Evolutionary conservation across 768 basidiomycete genomes (phyloP).

Genomic region (Crassisporium funariophilum): DNA sequence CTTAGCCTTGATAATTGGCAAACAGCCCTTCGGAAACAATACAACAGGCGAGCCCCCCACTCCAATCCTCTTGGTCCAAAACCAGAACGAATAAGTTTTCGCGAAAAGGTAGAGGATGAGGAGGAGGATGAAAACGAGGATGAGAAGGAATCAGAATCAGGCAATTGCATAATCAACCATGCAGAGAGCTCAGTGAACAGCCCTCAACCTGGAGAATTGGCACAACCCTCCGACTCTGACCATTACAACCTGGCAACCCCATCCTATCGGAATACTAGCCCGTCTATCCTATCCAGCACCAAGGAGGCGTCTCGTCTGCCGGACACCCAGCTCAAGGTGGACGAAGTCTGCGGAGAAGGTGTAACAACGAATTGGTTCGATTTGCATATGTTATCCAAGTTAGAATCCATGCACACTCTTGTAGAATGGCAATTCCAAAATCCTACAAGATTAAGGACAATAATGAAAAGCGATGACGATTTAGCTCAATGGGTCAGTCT

Average conservation of each 20-base stretch:
- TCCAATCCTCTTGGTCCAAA: slow-evolving; percentile 75
- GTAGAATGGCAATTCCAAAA: slow-evolving; percentile 90
- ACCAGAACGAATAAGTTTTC: slow-evolving; percentile 26
- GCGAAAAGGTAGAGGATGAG: slow-evolving; percentile 3
- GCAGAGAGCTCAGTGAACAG: background rate
- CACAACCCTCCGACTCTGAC: too few species aligned
- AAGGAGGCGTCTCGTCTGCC: too few species aligned
- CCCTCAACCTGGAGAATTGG: too few species aligned
- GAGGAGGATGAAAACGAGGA: slow-evolving; percentile 9
- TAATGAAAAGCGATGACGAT: slow-evolving; percentile 83
- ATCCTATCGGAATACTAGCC: too few species aligned
- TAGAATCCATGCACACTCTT: slow-evolving; percentile 72
- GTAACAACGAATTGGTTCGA: slow-evolving; percentile 68
- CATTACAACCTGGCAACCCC: too few species aligned
- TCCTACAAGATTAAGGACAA: slow-evolving; percentile 61
- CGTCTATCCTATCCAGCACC: too few species aligned
- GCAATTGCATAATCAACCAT: background rate
- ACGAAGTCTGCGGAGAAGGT: slow-evolving; percentile 25
- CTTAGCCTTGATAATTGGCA: slow-evolving; percentile 80
- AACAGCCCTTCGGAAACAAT: slow-evolving; percentile 73
- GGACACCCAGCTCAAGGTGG: too few species aligned
- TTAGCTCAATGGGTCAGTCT: slow-evolving; percentile 71
- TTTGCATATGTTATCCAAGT: slow-evolving; percentile 68
- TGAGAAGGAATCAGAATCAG: slow-evolving; percentile 6
- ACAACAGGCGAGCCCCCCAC: slow-evolving; percentile 68